These are phyloP conservation scores for Capsicum pubescens DNA, from an alignment of 257 asterid genomes.

Conservation along the genomic window DNA sequence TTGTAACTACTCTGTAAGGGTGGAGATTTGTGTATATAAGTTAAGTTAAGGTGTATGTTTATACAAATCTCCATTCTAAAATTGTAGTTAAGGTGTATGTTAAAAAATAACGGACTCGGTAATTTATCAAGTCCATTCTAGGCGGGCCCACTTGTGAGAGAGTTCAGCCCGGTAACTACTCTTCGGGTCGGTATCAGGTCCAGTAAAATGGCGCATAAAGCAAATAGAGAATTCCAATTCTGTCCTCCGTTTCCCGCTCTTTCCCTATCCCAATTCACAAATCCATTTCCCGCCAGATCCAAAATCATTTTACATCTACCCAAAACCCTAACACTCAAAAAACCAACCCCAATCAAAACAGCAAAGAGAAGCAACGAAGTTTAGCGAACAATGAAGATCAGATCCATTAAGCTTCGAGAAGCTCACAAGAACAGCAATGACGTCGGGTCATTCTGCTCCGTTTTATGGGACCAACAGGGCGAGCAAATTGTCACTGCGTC, in stretches of 20 bases:
- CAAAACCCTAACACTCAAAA: constrained; percentile 9
- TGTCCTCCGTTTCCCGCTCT: constrained; percentile 40
- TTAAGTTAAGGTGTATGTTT: too few relatives aligned
- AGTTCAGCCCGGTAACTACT: not conserved
- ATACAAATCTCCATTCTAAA: too few relatives aligned
- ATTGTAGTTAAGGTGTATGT: too few relatives aligned
- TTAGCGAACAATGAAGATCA: constrained; percentile 66
- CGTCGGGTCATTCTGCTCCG: constrained; percentile 59
- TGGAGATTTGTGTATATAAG: too few relatives aligned
- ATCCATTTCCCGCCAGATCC: constrained; percentile 29
- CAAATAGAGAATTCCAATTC: not conserved
- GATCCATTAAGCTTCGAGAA: constrained; percentile 88
- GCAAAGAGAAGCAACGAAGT: not conserved
- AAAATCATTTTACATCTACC: not conserved
- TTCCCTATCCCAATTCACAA: not conserved
- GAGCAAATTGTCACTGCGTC: constrained; percentile 83
- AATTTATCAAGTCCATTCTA: not conserved
- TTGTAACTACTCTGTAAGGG: too few relatives aligned
- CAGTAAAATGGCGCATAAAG: not conserved
- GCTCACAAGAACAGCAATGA: constrained; percentile 61
- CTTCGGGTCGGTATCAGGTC: not conserved
- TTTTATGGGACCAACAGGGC: constrained; percentile 69
- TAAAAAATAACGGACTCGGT: not conserved
- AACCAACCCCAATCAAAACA: not conserved
- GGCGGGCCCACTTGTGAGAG: not conserved